Evolutionary conservation across 2,329 filamentous ascomycete genomes (phyloP).

Genomic region (Colletotrichum gloeosporioides): DNA sequence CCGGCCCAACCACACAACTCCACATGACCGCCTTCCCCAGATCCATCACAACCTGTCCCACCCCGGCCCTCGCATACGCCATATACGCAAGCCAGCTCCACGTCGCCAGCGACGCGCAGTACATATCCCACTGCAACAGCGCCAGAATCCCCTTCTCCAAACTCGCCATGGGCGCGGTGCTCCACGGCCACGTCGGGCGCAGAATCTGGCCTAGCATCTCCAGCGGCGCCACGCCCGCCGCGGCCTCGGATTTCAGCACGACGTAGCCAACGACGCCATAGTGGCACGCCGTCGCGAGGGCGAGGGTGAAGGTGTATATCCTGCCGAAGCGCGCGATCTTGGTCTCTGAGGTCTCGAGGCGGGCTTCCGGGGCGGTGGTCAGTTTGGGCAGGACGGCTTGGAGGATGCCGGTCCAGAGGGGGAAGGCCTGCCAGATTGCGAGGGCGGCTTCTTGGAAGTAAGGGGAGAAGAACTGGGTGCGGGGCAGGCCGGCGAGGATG

Average conservation of each 20-base stretch:
- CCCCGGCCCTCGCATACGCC: slow-evolving; percentile 3
- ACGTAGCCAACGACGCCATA: slow-evolving; percentile 12
- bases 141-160: slow-evolving; percentile 15
- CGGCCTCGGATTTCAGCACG: not conserved
- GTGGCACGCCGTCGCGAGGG: not conserved
- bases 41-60: not conserved
- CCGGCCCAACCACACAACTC: slow-evolving; percentile 21
- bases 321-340: not conserved
- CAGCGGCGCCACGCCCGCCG: not conserved
- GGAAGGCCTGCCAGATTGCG: slow-evolving; percentile 28
- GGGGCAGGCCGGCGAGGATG: slow-evolving; percentile 19
- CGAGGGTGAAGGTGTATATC: slow-evolving; percentile 18
- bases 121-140: slow-evolving; percentile 28
- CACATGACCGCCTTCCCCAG: not conserved
- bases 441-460: slow-evolving; percentile 23
- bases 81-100: slow-evolving; percentile 17
- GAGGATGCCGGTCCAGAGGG: slow-evolving; percentile 19
- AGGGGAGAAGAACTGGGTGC: slow-evolving; percentile 15
- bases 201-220: slow-evolving; percentile 16
- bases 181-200: not conserved
- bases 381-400: slow-evolving; percentile 14
- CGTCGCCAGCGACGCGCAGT: slow-evolving; percentile 17
- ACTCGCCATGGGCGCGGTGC: not conserved
- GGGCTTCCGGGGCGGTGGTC: not conserved
- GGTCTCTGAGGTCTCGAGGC: not conserved